Conservation (phyloP, 2,329 filamentous ascomycete genomes). For the Colletotrichum salicis region DNA sequence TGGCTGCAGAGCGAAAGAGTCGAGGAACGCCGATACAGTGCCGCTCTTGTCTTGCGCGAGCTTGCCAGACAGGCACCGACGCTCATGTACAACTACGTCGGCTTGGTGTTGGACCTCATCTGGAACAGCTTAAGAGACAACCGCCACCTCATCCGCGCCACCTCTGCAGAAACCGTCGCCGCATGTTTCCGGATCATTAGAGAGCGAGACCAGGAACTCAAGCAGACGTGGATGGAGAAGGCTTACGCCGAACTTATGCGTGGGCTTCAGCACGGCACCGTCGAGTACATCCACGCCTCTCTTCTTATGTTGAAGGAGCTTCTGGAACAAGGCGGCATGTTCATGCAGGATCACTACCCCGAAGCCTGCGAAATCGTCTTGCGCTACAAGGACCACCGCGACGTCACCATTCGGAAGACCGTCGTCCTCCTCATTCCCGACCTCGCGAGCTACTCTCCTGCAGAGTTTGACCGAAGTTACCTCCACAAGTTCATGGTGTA, state of each 20-base stretch:
- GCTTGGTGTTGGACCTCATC: conserved; percentile 94
- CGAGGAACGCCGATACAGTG: conserved; percentile 92
- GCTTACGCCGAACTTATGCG: conserved; percentile 87
- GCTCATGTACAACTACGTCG: conserved; percentile 93
- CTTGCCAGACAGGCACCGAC: conserved; percentile 93
- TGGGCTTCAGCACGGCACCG: conserved; percentile 81
- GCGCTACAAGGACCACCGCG: conserved; percentile 91
- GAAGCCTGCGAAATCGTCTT: conserved; percentile 94
- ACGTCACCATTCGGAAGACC: conserved; percentile 86
- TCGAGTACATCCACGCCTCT: conserved; percentile 94
- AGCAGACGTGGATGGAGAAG: conserved; percentile 87
- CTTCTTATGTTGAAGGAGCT: conserved; percentile 92
- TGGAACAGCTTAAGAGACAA: conserved; percentile 93
- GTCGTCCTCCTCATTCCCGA: conserved; percentile 93
- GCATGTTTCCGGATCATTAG: conserved; percentile 97
- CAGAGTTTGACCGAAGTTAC: conserved; percentile 87
- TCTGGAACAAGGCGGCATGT: conserved; percentile 95
- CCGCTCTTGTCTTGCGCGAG: conserved; percentile 90
- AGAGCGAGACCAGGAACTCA: conserved; percentile 88
- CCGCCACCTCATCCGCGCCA: conserved; percentile 90
- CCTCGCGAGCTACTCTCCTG: conserved; percentile 89
- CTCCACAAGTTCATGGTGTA: conserved; percentile 98
- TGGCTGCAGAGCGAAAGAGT: conserved; percentile 96
- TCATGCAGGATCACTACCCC: conserved; percentile 95
- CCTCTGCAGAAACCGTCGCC: conserved; percentile 91